These are phyloP conservation scores for Cyclocybe cylindracea DNA, from an alignment of 768 basidiomycete genomes.

Conservation along the genomic window DNA sequence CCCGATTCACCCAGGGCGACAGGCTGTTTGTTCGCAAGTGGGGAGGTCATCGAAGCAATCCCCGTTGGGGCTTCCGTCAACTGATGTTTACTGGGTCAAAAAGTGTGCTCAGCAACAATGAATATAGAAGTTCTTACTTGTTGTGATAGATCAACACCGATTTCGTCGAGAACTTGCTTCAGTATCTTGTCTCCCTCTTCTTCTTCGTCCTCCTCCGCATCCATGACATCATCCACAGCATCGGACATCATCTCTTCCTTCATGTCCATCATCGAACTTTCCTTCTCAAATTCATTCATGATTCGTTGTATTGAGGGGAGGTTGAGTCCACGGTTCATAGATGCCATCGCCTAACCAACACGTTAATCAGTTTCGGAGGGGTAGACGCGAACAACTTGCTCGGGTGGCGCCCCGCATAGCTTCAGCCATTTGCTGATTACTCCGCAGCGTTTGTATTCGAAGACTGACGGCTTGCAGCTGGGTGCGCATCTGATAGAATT, in stretches of 20 bases:
- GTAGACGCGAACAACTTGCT: constrained; percentile 47
- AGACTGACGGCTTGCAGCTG: constrained; percentile 95
- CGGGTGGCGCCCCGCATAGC: constrained; percentile 98
- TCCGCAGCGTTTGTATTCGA: constrained; percentile 93
- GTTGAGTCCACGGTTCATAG: constrained; percentile 97
- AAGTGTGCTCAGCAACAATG: background rate
- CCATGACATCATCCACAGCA: constrained; percentile 96
- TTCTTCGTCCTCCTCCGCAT: constrained; percentile 95
- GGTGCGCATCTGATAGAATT: constrained; percentile 98
- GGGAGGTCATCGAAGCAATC: constrained; percentile 58
- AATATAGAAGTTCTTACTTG: constrained; percentile 45
- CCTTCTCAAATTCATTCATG: constrained; percentile 98
- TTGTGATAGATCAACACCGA: constrained; percentile 90
- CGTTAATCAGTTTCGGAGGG: constrained; percentile 6
- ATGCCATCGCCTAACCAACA: constrained; percentile 82
- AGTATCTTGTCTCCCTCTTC: constrained; percentile 95
- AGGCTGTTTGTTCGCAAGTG: constrained; percentile 68
- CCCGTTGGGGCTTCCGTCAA: constrained; percentile 83
- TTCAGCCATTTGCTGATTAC: constrained; percentile 99
- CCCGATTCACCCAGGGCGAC: constrained; percentile 82
- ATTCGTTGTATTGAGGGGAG: constrained; percentile 93
- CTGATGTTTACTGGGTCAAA: constrained; percentile 39
- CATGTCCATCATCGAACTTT: constrained; percentile 99
- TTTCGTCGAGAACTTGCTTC: constrained; percentile 95
- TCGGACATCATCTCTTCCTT: constrained; percentile 99